Conservation (phyloP, 192 early-diverging fungal genomes). For the Tieghemiomyces parasiticus region DNA sequence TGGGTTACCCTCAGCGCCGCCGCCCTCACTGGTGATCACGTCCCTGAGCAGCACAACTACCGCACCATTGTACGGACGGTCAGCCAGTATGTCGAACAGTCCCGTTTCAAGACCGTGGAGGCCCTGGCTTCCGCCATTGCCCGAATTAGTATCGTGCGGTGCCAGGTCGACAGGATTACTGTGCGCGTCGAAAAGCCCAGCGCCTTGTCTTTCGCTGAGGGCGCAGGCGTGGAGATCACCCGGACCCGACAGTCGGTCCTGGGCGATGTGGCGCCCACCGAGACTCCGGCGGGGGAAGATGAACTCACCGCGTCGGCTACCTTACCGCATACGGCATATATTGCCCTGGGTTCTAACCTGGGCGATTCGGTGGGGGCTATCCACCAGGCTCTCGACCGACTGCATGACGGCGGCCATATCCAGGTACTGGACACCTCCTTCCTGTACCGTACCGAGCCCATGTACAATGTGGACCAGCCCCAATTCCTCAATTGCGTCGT, state of each 20-base stretch:
- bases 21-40: constrained; percentile 31
- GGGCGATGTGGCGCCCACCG: background rate
- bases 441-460: constrained; percentile 90
- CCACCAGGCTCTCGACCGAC: constrained; percentile 43
- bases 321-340: constrained; percentile 41
- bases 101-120: constrained; percentile 90
- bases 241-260: constrained; percentile 38
- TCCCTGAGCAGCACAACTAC: constrained; percentile 68
- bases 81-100: constrained; percentile 66
- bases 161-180: constrained; percentile 75
- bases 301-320: background rate
- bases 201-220: constrained; percentile 80
- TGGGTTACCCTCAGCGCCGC: constrained; percentile 18
- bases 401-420: constrained; percentile 20
- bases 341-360: constrained; percentile 85
- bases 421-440: constrained; percentile 79
- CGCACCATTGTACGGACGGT: constrained; percentile 77
- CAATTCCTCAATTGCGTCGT: constrained; percentile 80
- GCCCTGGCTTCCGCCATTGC: constrained; percentile 77
- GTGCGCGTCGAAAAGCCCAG: constrained; percentile 90
- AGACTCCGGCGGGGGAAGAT: background rate
- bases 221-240: constrained; percentile 83
- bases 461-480: constrained; percentile 91
- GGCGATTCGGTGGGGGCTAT: constrained; percentile 73
- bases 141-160: constrained; percentile 55